These are phyloP conservation scores for Strobilomyces echinocephalus DNA, from an alignment of 768 basidiomycete genomes.

Conservation along the genomic window DNA sequence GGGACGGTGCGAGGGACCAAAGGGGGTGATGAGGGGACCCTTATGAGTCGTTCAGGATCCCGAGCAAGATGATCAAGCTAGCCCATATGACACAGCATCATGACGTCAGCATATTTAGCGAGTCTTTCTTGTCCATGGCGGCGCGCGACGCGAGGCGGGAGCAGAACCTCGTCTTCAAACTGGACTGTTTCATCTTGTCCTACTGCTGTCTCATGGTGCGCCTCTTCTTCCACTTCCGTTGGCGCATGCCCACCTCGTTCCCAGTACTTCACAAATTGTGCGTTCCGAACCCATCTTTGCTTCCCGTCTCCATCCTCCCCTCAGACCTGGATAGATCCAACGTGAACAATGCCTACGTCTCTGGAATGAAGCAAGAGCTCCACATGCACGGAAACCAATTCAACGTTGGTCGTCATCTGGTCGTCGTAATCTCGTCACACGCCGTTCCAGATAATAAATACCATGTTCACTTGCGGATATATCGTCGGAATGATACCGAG, in stretches of 20 bases:
- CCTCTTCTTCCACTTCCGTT: background rate
- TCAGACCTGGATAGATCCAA: conserved; percentile 66
- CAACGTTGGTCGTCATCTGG: conserved; percentile 37
- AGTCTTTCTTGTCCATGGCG: too few relatives aligned
- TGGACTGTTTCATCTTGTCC: conserved; percentile 65
- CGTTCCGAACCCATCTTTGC: conserved; percentile 10
- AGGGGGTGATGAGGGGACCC: background rate
- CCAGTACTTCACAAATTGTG: conserved; percentile 67
- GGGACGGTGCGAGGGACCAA: too few relatives aligned
- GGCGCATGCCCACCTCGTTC: background rate
- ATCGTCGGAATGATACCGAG: conserved; percentile 72
- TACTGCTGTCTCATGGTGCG: conserved; percentile 66
- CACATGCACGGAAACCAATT: conserved; percentile 60
- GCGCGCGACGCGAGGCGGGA: conserved; percentile 38
- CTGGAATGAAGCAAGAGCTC: conserved; percentile 72
- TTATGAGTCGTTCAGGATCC: conserved; percentile 8
- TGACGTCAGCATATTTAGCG: conserved; percentile 23
- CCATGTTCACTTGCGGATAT: conserved; percentile 71
- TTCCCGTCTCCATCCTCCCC: background rate
- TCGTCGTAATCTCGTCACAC: background rate
- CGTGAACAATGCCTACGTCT: conserved; percentile 71
- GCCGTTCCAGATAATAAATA: conserved; percentile 51
- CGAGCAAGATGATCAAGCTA: too few relatives aligned
- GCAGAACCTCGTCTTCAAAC: conserved; percentile 50
- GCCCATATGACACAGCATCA: background rate